Evolutionary conservation across 129 eudicot species (phyloP), one percentile per base, ranked within the genome.

Genomic region (Lonicera japonica): DNA sequence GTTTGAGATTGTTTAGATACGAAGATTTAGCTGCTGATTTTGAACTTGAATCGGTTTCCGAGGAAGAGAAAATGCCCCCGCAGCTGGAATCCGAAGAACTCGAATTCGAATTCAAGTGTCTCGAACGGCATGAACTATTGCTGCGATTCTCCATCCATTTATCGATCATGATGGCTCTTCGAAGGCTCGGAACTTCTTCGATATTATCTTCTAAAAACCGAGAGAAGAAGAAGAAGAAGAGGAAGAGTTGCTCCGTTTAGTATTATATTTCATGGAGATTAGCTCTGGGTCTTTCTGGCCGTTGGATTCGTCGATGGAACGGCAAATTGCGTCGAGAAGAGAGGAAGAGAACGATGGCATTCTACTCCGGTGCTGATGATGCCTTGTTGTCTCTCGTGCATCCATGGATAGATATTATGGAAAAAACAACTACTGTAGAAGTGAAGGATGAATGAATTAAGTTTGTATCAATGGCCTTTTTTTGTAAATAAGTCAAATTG

Each of bases 281-380:
- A 29, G 45, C 16, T 34, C 45, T 12, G 29, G 61, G 13, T 58
- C 36, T 19, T 15, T 70, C 12, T 63, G 60, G 53, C 21, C 66
- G 58, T 73, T 29, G 20, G 75, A 58, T 46, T 77, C 92, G 53
- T 90, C 97, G 38, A 86, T 90, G 48, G 97, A 90, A 6, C 85
- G 86, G 46, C 80, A 89, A 58, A 90, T 86, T 39, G 97, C 73
- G 68, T 90, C 97, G 15, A 90, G 89, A 50, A 90, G 89, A 25
- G 90, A 80, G 14, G 97, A 90, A 5, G 97, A 90, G 60, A 90
- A 90, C 0, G 97, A 90, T 1, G 92, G 89, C 17, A 66, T 66
- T 79, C 69, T 83, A 23, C 83, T 71, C 73, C 85, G 73, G n/a
- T 65, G 65, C 63, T 63, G 38, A 61, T 54, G 61, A 6, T 17